Percentiles rank a stretch among this genome's conserved stretches.
Conservation (phyloP, 2,329 filamentous ascomycete species). For the Claviceps paspali region DNA sequence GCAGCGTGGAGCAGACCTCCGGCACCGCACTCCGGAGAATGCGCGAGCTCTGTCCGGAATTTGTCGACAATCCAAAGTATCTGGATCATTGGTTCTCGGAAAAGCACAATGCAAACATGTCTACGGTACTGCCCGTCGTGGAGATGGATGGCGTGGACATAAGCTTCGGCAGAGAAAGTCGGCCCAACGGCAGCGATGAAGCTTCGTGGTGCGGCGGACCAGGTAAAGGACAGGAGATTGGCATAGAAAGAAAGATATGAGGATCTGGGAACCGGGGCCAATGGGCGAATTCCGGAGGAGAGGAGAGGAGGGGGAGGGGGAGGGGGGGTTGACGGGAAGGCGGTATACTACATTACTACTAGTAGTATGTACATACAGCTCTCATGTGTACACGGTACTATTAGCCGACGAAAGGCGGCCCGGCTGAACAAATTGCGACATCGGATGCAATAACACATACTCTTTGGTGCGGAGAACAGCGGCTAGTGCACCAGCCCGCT, state of each 20-base stretch:
- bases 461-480: no score
- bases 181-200: slow-evolving; percentile 40
- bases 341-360: no score
- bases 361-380: no score
- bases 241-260: not conserved
- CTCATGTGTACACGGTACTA: no score
- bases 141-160: slow-evolving; percentile 28
- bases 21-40: slow-evolving; percentile 41
- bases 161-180: slow-evolving; percentile 27
- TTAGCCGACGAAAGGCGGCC: no score
- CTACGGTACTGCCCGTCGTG: slow-evolving; percentile 28
- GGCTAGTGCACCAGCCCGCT: no score
- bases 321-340: no score
- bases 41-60: slow-evolving; percentile 33
- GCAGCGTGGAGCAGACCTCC: slow-evolving; percentile 52
- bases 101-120: slow-evolving; percentile 24
- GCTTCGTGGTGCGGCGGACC: slow-evolving; percentile 41
- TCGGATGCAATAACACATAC: no score
- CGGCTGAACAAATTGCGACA: no score
- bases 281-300: no score
- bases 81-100: slow-evolving; percentile 33
- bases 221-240: slow-evolving; percentile 17
- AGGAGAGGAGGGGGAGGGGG: no score
- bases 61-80: slow-evolving; percentile 33
- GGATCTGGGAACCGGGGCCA: no score